A percentile compares a stretch with the other conserved stretches of the same genome.
These are phyloP conservation scores for Phytophthora cryptogea DNA, from an alignment of 352 stramenopile genomes.

Conservation along the genomic window DNA sequence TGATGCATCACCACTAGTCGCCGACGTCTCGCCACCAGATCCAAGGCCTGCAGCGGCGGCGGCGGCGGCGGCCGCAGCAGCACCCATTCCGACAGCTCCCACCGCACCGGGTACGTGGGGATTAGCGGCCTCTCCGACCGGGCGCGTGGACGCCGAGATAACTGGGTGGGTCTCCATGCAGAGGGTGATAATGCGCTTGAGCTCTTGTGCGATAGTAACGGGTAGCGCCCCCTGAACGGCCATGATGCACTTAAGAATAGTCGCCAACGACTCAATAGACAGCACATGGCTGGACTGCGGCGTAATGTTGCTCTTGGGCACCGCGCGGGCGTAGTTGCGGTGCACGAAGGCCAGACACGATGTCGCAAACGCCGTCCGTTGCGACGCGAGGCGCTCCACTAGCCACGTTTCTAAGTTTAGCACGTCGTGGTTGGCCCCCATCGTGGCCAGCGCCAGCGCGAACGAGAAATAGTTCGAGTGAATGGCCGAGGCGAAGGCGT, in stretches of 20 bases:
- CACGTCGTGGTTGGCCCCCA: slow-evolving; percentile 88
- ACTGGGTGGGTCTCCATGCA: slow-evolving; percentile 85
- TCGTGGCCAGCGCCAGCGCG: slow-evolving; percentile 76
- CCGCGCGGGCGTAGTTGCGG: slow-evolving; percentile 79
- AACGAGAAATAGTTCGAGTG: slow-evolving; percentile 92
- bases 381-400: slow-evolving; percentile 73
- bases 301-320: slow-evolving; percentile 84
- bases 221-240: slow-evolving; percentile 71
- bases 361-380: slow-evolving; percentile 84
- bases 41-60: slow-evolving; percentile 1
- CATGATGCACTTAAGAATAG: slow-evolving; percentile 86
- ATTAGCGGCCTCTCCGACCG: slow-evolving; percentile 38
- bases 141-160: slow-evolving; percentile 72
- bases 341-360: slow-evolving; percentile 87
- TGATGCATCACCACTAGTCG: slow-evolving; percentile 34
- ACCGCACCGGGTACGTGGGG: slow-evolving; percentile 17
- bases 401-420: slow-evolving; percentile 85
- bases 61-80: slow-evolving; percentile 13
- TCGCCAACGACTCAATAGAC: slow-evolving; percentile 83
- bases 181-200: slow-evolving; percentile 82
- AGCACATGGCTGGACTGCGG: slow-evolving; percentile 79
- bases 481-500: slow-evolving; percentile 80
- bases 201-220: slow-evolving; percentile 71
- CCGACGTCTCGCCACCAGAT: slow-evolving; percentile 22
- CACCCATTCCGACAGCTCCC: slow-evolving; percentile 17